phyloP scores from a whole-genome alignment of 306 rosid genomes.

The Cyclanthera cordifolia region DNA sequence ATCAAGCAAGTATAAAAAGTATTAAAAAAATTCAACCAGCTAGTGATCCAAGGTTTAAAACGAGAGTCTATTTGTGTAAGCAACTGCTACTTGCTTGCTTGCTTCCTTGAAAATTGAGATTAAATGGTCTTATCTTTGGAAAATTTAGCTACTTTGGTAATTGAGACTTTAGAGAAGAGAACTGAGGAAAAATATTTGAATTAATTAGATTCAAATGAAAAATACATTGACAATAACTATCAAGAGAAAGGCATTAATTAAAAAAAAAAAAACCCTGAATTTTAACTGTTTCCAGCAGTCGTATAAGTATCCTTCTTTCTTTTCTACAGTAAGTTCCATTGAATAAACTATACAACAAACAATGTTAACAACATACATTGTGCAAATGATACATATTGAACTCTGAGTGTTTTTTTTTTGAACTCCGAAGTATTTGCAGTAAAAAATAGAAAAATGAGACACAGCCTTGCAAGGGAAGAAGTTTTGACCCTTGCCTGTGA shows the following conservation, averaged over 20 bases:
- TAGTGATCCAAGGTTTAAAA: background rate
- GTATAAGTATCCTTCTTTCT: background rate
- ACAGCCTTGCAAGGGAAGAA: background rate
- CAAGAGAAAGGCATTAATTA: background rate
- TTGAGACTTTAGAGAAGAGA: background rate
- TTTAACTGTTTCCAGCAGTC: background rate
- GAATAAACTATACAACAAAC: no score
- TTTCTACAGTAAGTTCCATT: background rate
- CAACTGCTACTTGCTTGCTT: background rate
- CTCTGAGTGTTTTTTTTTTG: no score
- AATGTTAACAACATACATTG: slow-evolving; percentile 4
- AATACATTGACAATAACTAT: background rate
- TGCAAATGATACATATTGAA: background rate
- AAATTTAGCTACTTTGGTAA: background rate
- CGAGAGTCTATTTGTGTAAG: background rate
- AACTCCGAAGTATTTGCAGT: background rate
- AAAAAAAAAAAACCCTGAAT: background rate
- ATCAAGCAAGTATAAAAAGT: no score
- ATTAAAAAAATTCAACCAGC: background rate
- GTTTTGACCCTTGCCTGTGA: background rate
- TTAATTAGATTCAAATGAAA: background rate
- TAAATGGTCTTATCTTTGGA: background rate
- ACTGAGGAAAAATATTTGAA: background rate
- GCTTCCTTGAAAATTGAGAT: background rate
- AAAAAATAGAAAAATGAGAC: background rate